These are phyloP conservation scores for Puya raimondii DNA, from an alignment of 176 grass and related monocot genomes.

Conservation along the genomic window DNA sequence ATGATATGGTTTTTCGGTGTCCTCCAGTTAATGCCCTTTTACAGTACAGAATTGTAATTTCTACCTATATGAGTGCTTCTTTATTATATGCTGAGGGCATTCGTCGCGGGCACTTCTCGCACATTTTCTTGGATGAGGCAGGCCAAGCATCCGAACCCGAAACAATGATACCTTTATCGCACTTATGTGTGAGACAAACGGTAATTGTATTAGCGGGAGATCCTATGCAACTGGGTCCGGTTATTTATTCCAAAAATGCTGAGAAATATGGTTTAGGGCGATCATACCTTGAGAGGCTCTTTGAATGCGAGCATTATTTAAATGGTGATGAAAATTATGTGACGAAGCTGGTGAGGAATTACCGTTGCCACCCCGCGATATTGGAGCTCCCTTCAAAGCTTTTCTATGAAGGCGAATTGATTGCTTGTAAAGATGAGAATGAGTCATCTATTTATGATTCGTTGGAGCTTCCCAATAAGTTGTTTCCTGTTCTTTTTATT, in stretches of 20 bases:
- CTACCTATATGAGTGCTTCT: conserved; percentile 72
- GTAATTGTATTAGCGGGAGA: conserved; percentile 91
- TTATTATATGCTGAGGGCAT: conserved; percentile 62
- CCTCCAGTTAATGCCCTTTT: conserved; percentile 64
- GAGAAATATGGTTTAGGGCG: conserved; percentile 53
- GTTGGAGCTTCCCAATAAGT: conserved; percentile 61
- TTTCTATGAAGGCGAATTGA: conserved; percentile 60
- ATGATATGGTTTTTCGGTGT: conserved; percentile 62
- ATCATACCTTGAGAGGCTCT: conserved; percentile 64
- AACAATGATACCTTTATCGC: conserved; percentile 64
- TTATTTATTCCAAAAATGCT: conserved; percentile 61
- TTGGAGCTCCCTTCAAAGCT: conserved; percentile 78
- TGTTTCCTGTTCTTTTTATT: conserved; percentile 84
- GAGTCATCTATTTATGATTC: conserved; percentile 39
- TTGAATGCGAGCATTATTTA: conserved; percentile 46
- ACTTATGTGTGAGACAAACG: conserved; percentile 51
- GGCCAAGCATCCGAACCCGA: conserved; percentile 93
- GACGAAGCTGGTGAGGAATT: conserved; percentile 72
- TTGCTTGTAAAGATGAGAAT: conserved; percentile 53
- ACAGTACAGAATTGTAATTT: conserved; percentile 72
- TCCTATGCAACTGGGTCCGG: conserved; percentile 78
- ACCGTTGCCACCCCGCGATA: conserved; percentile 92
- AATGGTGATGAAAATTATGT: conserved; percentile 52
- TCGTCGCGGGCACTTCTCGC: conserved; percentile 63
- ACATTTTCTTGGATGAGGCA: conserved; percentile 89